Evolutionary conservation across 169 alveolate species (phyloP).

Genomic region (Cryptosporidium canis): DNA sequence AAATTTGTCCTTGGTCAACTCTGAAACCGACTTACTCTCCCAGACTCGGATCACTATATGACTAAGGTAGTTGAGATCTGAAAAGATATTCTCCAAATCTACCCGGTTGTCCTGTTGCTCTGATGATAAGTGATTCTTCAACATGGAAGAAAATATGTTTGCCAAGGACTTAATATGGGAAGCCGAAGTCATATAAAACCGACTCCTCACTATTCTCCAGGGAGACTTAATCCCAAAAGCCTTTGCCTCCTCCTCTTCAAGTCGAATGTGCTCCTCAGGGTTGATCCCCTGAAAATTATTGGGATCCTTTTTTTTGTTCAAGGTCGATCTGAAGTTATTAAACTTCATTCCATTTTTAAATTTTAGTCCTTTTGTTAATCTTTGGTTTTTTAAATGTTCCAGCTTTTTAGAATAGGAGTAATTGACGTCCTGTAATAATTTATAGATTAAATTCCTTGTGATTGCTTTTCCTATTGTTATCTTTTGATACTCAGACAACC

Average conservation of each 20-base stretch:
- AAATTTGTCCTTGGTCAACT: conserved; percentile 41
- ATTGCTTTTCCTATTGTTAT: conserved; percentile 20
- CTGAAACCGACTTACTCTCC: conserved; percentile 77
- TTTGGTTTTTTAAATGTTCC: background rate
- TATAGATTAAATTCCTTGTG: background rate
- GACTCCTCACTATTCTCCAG: conserved; percentile 87
- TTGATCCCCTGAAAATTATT: conserved; percentile 17
- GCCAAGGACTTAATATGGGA: conserved; percentile 84
- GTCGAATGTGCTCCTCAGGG: conserved; percentile 81
- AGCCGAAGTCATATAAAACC: conserved; percentile 90
- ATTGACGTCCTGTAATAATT: conserved; percentile 12
- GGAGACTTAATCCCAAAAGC: conserved; percentile 85
- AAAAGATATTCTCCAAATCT: conserved; percentile 74
- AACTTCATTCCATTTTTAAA: background rate
- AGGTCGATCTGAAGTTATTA: background rate
- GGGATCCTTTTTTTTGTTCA: background rate
- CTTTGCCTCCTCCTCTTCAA: conserved; percentile 85
- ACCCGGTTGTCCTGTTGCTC: conserved; percentile 75
- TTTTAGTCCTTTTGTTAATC: background rate
- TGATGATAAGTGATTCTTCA: conserved; percentile 64
- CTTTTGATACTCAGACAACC: conserved; percentile 10
- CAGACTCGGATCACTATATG: conserved; percentile 86
- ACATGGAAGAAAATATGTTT: conserved; percentile 74
- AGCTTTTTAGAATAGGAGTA: conserved; percentile 15
- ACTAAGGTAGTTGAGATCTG: conserved; percentile 84